Evolutionary conservation across 108 stramenopile species (phyloP).

Genomic region (Licmophora abbreviata): DNA sequence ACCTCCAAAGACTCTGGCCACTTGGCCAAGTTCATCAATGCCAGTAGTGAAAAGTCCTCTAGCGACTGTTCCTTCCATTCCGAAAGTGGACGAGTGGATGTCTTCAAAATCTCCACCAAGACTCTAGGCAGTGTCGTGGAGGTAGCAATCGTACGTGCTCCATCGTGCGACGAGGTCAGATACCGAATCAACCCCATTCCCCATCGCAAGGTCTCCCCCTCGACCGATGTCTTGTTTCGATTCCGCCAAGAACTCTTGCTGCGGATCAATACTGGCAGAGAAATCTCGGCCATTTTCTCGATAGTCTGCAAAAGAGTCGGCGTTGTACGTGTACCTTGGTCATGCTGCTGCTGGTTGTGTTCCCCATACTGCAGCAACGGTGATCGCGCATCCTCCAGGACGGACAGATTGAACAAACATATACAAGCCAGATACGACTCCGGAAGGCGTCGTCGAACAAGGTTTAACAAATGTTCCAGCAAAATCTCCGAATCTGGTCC

Average conservation of each 20-base stretch:
- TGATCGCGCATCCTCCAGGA: conserved; percentile 23
- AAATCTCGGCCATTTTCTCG: too few species aligned
- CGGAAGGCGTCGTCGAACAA: conserved; percentile 19
- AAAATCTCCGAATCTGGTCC: conserved; percentile 9
- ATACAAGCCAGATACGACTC: conserved; percentile 31
- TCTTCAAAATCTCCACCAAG: background rate
- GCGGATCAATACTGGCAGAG: too few species aligned
- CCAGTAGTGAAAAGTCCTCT: conserved; percentile 1
- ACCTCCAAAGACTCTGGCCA: too few species aligned
- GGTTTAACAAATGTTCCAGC: conserved; percentile 13
- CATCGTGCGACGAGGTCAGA: conserved; percentile 1
- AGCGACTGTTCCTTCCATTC: conserved; percentile 11
- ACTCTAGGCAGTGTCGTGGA: background rate
- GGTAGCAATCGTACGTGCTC: background rate
- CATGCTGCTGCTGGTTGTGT: background rate
- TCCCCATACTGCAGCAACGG: conserved; percentile 6
- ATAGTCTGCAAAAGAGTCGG: too few species aligned
- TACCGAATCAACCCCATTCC: conserved; percentile 11
- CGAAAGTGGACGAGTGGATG: background rate
- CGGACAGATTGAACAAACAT: conserved; percentile 36
- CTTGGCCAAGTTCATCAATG: background rate
- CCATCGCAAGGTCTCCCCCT: conserved; percentile 14
- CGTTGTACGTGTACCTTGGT: background rate
- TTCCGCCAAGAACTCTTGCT: background rate
- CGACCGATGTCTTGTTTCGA: conserved; percentile 3